These are phyloP conservation scores for Malus orientalis DNA, from an alignment of 306 rosid species.

Conservation along the genomic window DNA sequence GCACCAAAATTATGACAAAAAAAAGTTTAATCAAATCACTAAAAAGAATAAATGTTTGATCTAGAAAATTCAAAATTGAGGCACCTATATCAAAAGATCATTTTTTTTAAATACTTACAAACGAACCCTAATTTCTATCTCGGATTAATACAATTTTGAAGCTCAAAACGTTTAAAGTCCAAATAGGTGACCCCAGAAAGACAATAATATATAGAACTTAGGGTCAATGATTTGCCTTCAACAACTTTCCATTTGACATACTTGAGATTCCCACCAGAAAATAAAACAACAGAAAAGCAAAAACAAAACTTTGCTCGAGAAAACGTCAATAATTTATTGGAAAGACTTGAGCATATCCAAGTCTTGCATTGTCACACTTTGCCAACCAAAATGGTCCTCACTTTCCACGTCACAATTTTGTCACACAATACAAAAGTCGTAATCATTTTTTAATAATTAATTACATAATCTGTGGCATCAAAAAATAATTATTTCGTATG, in stretches of 20 bases:
- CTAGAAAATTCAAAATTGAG: no score
- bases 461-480: no score
- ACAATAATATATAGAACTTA: background rate
- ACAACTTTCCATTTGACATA: background rate
- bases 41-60: no score
- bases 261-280: background rate
- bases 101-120: no score
- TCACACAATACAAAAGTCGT: background rate
- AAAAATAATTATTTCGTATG: background rate
- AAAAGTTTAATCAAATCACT: no score
- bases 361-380: background rate
- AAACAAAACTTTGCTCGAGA: background rate
- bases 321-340: background rate
- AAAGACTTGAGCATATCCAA: background rate
- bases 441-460: background rate
- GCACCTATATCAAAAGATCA: rapidly evolving
- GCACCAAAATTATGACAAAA: no score
- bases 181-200: background rate
- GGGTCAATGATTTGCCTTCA: background rate
- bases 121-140: no score
- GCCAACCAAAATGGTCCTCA: background rate
- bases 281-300: background rate
- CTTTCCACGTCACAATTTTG: background rate
- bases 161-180: background rate
- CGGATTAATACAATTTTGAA: background rate